Evolutionary conservation across 257 asterid genomes (phyloP).

Genomic region (Solanum sejunctum): DNA sequence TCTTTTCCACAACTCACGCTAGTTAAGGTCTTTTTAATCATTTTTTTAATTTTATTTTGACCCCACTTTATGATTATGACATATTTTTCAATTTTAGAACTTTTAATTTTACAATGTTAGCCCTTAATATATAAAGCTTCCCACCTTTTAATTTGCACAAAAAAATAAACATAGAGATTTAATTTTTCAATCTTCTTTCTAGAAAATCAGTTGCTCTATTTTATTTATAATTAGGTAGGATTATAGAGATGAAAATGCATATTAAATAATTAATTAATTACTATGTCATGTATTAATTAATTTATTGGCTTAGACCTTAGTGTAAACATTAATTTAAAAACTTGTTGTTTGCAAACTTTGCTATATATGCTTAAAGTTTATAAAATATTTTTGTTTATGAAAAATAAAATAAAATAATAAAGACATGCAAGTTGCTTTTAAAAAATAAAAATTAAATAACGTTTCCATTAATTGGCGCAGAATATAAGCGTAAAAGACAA

Average conservation of each 20-base stretch:
- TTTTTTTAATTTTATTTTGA: background rate
- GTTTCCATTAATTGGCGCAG: background rate
- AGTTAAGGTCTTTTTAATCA: conserved; percentile 10
- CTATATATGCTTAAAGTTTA: background rate
- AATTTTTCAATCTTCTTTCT: background rate
- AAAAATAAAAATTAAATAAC: too few species aligned
- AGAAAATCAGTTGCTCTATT: background rate
- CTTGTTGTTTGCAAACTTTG: background rate
- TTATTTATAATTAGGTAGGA: too few species aligned
- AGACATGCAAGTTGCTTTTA: background rate
- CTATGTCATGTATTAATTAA: background rate
- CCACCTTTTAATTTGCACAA: background rate
- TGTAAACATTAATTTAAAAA: background rate
- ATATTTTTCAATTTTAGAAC: background rate
- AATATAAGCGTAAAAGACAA: background rate
- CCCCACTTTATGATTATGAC: background rate
- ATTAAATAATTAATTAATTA: too few species aligned
- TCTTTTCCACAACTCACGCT: conserved; percentile 26
- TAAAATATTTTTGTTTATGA: background rate
- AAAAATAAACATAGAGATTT: background rate
- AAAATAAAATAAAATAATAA: background rate
- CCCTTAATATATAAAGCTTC: background rate
- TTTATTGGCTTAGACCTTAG: background rate
- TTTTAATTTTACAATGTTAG: background rate
- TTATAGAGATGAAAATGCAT: background rate